Evolutionary conservation across 1,284 basidiomycete species (phyloP), one percentile per base, ranked within the genome.

Genomic region (Sporisorium iseilematis-ciliati): DNA sequence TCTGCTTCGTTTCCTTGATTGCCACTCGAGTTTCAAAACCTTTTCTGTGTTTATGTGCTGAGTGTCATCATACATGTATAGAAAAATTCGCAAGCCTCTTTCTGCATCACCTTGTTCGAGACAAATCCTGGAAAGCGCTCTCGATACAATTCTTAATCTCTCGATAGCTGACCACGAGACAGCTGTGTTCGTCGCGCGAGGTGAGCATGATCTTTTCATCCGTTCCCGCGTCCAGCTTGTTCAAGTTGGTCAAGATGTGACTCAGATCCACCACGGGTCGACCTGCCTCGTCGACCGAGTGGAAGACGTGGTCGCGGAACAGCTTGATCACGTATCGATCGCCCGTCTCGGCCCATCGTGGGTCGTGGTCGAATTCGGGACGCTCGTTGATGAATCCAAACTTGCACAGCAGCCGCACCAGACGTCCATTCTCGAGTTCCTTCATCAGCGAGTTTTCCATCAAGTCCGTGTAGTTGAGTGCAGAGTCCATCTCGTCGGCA

Each of bases 341-440:
- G 14, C 97, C 97, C 2, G 96, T 97, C 85, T 99, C 97, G 8
- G 95, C 95, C 96, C 96, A 99, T 11, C 95, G 89, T 2, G 93
- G 90, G 83, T 98, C 96, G 57, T 93, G 91, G 55, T 96, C 93
- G 82, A 98, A 98, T 93, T 98, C 96, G 11, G 96, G 96, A 18
- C 97, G 90, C 85, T 99, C 97, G 86, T 98, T 97, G 87, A 99
- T 97, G 86, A 98, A 98, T 0, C 94, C 93, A 80, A 99, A 92
- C 87, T 99, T 99, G 87, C 91, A 92, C 72, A 99, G 87, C 60
- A 99, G 87, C 49, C 97, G 89, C 26, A 97, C 92, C n/a, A 99
- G 88, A 38, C 97, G 89, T 0, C 92, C 95, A 82, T 99, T 98
- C 88, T 99, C 97, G n/a, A 99, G 88, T 85, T 99, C 96, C 57